Base-by-base conservation (phyloP, 306 rosid genomes). In the Trifolium subterraneum region DNA sequence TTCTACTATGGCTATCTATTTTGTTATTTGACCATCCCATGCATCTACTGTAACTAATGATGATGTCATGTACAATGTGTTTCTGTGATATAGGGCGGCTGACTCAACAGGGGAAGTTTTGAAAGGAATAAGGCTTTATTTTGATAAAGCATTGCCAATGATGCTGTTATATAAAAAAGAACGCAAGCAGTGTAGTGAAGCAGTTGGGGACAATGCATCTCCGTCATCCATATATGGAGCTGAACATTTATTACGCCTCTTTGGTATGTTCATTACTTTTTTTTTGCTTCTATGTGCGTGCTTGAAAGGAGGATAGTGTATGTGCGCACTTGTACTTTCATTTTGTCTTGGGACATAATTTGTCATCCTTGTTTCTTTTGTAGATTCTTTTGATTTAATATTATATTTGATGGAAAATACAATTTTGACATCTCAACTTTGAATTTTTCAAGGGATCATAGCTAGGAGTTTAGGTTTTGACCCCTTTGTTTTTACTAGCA, bases 211-310 rank as follows among this genome's bases (percentile, higher is more conserved):
- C 79, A 81, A 84, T 67, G 83, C 85, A 72, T 88, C 99, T 60
- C 96, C 99, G 1, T 92, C 98, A 36, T 79, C 90, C 59, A 76
- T 92, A 71, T 94, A 94, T 48, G 99, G 99, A 44, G 99, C 97
- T 20, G 99, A 94, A 82, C 99, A 94, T 88, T 80, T 94, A 75
- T 73, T 94, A 51, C 95, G 97, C 77, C 96, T 94, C 64, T 94
- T 94, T 81, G 99, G 99, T 94, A 90, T 72, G 91, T 27, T 56
- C 38, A 52, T 62, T 62, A 51, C 74, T 70, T 74, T 56, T 39
- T 39, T 50, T 52, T 76, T 73, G 58, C 22, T 68, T 61, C 39
- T 70, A 47, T 55, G 22, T 71, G 8, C 64, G 63, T 64, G 41
- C 61, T 68, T 33, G 80, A 70, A 59, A 72, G 64, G 69, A 56